A percentile compares a stretch with the other conserved stretches of the same genome.
Evolutionary conservation across 495 filamentous ascomycete genomes (phyloP).

Genomic region (Penicillium parvum): DNA sequence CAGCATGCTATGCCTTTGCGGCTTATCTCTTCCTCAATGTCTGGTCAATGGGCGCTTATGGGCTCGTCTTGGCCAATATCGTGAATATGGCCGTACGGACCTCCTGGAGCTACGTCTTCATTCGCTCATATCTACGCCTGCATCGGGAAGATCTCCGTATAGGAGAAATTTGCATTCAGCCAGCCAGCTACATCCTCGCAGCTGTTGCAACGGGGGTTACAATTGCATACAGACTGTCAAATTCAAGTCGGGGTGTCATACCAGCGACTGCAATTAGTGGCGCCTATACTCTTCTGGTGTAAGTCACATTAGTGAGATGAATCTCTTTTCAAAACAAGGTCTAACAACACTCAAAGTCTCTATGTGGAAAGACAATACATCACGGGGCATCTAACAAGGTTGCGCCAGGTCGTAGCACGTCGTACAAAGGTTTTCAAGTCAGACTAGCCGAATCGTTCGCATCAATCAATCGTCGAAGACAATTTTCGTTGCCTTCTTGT

Average conservation of each 20-base stretch:
- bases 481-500: constrained; percentile 86
- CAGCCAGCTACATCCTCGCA: constrained; percentile 31
- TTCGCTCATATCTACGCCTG: constrained; percentile 54
- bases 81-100: constrained; percentile 84
- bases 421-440: constrained; percentile 16
- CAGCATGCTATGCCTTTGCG: constrained; percentile 61
- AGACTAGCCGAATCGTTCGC: constrained; percentile 12
- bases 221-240: constrained; percentile 17
- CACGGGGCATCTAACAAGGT: constrained; percentile 40
- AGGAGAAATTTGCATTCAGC: constrained; percentile 23
- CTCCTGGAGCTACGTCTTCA: constrained; percentile 71
- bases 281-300: constrained; percentile 55
- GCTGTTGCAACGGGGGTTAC: constrained; percentile 29
- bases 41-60: constrained; percentile 63
- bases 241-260: constrained; percentile 38
- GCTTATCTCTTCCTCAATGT: constrained; percentile 68
- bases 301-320: too few relatives aligned
- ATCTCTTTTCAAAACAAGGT: constrained; percentile 1
- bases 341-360: constrained; percentile 39
- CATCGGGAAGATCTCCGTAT: constrained; percentile 28
- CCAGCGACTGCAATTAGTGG: constrained; percentile 48
- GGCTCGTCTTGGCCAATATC: constrained; percentile 77
- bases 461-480: constrained; percentile 69
- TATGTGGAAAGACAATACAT: constrained; percentile 59
- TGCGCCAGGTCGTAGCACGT: constrained; percentile 25